Percentiles rank a stretch among this genome's conserved stretches.
These are phyloP conservation scores for Starmerella cellae DNA, from an alignment of 805 yeast genomes.

Conservation along the genomic window DNA sequence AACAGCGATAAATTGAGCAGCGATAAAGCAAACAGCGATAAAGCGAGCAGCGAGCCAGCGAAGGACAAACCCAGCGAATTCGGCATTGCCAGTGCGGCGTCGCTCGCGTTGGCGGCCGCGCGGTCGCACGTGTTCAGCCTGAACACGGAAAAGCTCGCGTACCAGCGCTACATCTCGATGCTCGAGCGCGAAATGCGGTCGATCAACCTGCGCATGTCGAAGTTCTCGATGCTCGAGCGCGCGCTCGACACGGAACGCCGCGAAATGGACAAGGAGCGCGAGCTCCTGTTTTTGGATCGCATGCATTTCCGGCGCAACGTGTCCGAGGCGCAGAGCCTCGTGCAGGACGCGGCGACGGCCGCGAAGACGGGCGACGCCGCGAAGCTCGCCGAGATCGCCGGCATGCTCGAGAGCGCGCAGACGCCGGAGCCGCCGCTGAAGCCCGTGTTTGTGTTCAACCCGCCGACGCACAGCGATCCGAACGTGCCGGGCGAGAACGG, in stretches of 20 bases:
- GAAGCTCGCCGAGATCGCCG: conserved; percentile 21
- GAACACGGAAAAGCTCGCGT: conserved; percentile 32
- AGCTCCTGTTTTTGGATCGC: conserved; percentile 52
- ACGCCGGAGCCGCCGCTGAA: conserved; percentile 15
- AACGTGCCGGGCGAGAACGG: conserved; percentile 26
- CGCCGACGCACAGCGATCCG: conserved; percentile 14
- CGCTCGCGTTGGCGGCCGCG: conserved; percentile 48
- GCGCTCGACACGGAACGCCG: conserved; percentile 33
- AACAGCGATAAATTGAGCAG: background rate
- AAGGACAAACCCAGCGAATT: background rate
- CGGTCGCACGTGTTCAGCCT: conserved; percentile 21
- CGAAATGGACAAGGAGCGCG: conserved; percentile 32
- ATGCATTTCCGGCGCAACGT: conserved; percentile 50
- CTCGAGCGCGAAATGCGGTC: conserved; percentile 61
- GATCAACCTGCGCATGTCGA: conserved; percentile 57
- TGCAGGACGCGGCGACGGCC: conserved; percentile 35
- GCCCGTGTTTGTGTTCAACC: conserved; percentile 12
- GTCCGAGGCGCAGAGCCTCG: conserved; percentile 38
- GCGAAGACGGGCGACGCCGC: conserved; percentile 19
- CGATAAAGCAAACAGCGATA: conserved; percentile 1
- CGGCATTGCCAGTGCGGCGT: conserved; percentile 36
- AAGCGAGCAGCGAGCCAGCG: conserved; percentile 3
- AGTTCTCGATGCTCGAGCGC: conserved; percentile 55
- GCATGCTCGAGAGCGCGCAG: conserved; percentile 7
- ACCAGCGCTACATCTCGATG: conserved; percentile 45